Evolutionary conservation across 108 stramenopile genomes (phyloP), one percentile per base, ranked within the genome.

Genomic region (Cyclotella baltica): DNA sequence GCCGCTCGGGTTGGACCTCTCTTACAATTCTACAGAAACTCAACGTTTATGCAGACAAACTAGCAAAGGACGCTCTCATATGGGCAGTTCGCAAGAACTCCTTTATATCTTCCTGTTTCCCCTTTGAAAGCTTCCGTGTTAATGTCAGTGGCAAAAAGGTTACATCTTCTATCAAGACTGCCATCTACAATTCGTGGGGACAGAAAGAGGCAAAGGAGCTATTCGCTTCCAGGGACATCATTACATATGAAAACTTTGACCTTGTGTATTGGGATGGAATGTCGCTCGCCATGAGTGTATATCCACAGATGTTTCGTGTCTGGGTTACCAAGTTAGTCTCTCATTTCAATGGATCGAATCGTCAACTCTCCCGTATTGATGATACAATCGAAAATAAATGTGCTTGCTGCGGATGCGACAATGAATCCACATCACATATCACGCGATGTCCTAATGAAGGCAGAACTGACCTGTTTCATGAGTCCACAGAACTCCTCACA

Each of bases 281-380:
- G 3, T 15, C 23, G 0, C 23, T 40, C 4, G 71, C 59, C 0
- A 72, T 58, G 57, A 46, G 2, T 19, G 3, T 13, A 5, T 61
- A 55, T 30, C 58, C 58, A 2, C 31, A 61, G 25, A 72, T 72
- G 58, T 72, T 61, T 28, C 58, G 71, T 19, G 58, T 72, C 2
- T 70, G 18, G 36, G 18, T 55, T 1, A 56, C 53, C 19, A 70
- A 70, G 19, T 4, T 34, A 0, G 51, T 70, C 3, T 70, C 69
- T 33, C 50, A 70, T 4, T 70, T 70, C 4, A 2, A 25, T 2
- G 69, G 69, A 2, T 55, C 52, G 3, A 70, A 70, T 18, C 16
- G 51, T 16, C 50, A 53, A 36, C 35, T 53, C 20, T 70, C 52
- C 22, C 53, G 31, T 10, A n/a, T 4, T 0, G 52, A 19, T n/a